Evolutionary conservation across 805 yeast species (phyloP), one percentile per base, ranked within the genome.

Genomic region (Candida tallmaniae): DNA sequence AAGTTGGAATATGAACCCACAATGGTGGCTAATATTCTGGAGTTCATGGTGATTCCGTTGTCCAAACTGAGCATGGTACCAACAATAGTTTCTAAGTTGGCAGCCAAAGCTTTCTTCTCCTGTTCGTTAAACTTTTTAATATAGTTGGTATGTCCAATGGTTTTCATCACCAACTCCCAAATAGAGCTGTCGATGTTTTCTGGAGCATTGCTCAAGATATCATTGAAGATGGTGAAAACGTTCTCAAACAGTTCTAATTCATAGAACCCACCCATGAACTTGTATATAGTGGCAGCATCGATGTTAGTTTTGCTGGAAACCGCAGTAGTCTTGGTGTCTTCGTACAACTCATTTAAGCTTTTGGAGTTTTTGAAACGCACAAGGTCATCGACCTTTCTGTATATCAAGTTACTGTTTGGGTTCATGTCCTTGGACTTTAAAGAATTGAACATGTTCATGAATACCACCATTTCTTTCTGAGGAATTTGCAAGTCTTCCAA

Each of bases 121-220:
- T 44, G 27, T 52, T 62, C 15, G 53, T 42, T 34, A 43, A 68
- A 51, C 3, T 32, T 35, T 3, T 35, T 35, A 11, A 61, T 45
- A 23, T 50, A 44, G 5, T 42, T 39, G 4, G 68, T 60, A 39
- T 54, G 60, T 6, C 68, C 64, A 49, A 70, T 66, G 1, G 81
- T 65, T 33, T 69, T 60, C 32, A 83, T 56, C 19, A 81, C 63
- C 33, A 73, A 65, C 34, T 79, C 78, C 87, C 87, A 83, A 69
- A 53, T n/a, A 77, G 77, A 17, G 6, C 20, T 31, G 14, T 32
- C 33, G 6, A 28, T 23, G 6, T 42, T 48, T 14, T 68, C 70
- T 5, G 51, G 46, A 8, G 52, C 41, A 6, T 6, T 23, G 20
- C 52, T 41, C 18, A 70, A 44, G 58, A 81, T 51, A 27, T 57